phyloP scores from a whole-genome alignment of 2,329 filamentous ascomycete species.

The Aspergillus sp. region DNA sequence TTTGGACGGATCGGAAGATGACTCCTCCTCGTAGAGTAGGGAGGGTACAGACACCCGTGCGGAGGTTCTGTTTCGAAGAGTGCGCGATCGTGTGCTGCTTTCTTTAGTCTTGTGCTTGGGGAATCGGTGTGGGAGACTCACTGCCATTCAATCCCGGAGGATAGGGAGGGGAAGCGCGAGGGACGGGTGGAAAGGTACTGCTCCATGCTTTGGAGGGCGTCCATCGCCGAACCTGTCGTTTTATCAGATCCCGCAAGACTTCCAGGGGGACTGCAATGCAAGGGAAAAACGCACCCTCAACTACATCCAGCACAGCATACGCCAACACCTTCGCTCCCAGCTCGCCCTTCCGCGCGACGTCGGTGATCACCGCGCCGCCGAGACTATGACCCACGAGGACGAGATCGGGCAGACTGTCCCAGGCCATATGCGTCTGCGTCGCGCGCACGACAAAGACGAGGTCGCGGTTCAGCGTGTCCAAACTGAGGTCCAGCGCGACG shows the following conservation, averaged over 20 bases:
- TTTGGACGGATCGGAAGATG: conserved; percentile 36
- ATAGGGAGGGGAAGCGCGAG: conserved; percentile 69
- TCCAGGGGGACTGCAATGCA: too few relatives aligned
- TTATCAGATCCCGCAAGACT: too few relatives aligned
- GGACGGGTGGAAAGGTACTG: conserved; percentile 83
- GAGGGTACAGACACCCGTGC: conserved; percentile 84
- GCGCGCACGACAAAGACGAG: conserved; percentile 66
- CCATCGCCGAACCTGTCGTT: conserved; percentile 72
- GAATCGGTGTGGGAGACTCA: conserved; percentile 26
- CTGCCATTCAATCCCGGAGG: conserved; percentile 91
- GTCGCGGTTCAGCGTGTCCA: conserved; percentile 71
- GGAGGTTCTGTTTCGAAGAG: conserved; percentile 77
- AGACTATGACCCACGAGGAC: conserved; percentile 89
- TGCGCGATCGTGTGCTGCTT: conserved; percentile 69
- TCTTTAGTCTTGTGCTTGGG: background rate
- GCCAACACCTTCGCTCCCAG: conserved; percentile 71
- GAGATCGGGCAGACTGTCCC: conserved; percentile 69
- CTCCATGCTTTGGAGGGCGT: conserved; percentile 91
- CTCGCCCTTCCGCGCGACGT: conserved; percentile 67
- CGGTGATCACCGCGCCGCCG: conserved; percentile 85
- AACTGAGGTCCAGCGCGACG: conserved; percentile 59
- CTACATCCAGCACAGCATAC: conserved; percentile 89
- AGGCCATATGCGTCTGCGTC: conserved; percentile 66
- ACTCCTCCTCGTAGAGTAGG: conserved; percentile 56
- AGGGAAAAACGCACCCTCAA: conserved; percentile 60